A percentile compares a stretch with the other conserved stretches of the same genome.
Conservation (phyloP, 768 basidiomycete species). For the Boletus edulis region DNA sequence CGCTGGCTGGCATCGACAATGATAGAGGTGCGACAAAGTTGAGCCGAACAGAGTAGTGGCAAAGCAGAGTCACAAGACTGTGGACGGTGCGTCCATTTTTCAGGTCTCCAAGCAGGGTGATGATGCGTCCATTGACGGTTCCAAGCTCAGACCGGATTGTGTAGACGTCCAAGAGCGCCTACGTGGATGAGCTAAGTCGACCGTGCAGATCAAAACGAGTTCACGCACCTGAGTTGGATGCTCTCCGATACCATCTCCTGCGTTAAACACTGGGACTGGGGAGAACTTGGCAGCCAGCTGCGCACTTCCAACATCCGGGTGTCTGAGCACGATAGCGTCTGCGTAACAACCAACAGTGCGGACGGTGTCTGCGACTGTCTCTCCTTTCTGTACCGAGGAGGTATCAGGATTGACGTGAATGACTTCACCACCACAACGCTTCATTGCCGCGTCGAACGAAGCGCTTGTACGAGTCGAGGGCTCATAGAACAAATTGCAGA, state of each 20-base stretch:
- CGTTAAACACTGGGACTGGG: conserved; percentile 93
- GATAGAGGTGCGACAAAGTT: conserved; percentile 92
- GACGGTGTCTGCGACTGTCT: conserved; percentile 89
- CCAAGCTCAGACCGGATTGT: conserved; percentile 98
- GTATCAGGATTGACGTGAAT: conserved; percentile 77
- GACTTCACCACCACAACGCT: conserved; percentile 94
- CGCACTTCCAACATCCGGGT: conserved; percentile 92
- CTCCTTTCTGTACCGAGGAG: conserved; percentile 92
- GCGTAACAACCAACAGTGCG: conserved; percentile 93
- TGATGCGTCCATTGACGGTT: conserved; percentile 93
- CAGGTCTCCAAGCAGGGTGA: conserved; percentile 91
- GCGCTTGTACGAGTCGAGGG: conserved; percentile 94
- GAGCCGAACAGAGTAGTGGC: conserved; percentile 87
- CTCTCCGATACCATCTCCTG: conserved; percentile 95
- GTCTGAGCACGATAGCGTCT: conserved; percentile 91
- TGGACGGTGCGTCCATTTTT: conserved; percentile 99
- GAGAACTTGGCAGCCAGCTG: conserved; percentile 96
- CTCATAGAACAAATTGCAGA: conserved; percentile 94
- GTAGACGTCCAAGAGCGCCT: conserved; percentile 86
- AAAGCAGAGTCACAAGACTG: conserved; percentile 88
- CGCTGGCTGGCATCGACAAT: conserved; percentile 84
- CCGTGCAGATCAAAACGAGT: not conserved
- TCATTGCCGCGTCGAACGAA: conserved; percentile 99
- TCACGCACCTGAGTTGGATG: conserved; percentile 88
- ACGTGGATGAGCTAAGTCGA: conserved; percentile 6